phyloP scores from a whole-genome alignment of 345 rosid species.

The Angophora floribunda region DNA sequence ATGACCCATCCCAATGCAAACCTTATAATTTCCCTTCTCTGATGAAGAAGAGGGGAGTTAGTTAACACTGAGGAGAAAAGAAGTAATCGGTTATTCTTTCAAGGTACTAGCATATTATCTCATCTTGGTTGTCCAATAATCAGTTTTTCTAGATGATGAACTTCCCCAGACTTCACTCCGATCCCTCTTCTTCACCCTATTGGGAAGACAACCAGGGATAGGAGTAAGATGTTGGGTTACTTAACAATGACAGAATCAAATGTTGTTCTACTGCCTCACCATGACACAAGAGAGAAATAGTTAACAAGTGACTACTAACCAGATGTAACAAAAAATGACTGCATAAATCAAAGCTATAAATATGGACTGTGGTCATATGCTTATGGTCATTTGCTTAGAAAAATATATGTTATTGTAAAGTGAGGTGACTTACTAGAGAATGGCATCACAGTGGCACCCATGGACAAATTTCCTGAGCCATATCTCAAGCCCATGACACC shows the following conservation, averaged over 20 bases:
- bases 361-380: neutral
- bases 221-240: neutral
- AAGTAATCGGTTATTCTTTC: neutral
- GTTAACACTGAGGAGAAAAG: neutral
- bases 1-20: neutral
- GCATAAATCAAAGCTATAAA: neutral
- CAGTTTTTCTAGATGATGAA: neutral
- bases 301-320: neutral
- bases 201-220: neutral
- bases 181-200: neutral
- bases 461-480: slow-evolving; percentile 59
- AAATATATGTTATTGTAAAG: neutral
- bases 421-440: slow-evolving; percentile 27
- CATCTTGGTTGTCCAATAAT: neutral
- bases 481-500: slow-evolving; percentile 85
- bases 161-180: neutral
- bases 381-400: neutral
- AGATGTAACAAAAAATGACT: neutral
- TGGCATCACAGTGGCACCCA: slow-evolving; percentile 62
- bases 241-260: neutral
- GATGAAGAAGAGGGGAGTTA: neutral
- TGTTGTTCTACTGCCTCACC: neutral
- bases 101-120: neutral
- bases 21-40: neutral
- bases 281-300: neutral